A percentile compares a stretch with the other conserved stretches of the same genome.
Conservation (phyloP, 2,329 filamentous ascomycete species). For the Neofusicoccum cordaticola region DNA sequence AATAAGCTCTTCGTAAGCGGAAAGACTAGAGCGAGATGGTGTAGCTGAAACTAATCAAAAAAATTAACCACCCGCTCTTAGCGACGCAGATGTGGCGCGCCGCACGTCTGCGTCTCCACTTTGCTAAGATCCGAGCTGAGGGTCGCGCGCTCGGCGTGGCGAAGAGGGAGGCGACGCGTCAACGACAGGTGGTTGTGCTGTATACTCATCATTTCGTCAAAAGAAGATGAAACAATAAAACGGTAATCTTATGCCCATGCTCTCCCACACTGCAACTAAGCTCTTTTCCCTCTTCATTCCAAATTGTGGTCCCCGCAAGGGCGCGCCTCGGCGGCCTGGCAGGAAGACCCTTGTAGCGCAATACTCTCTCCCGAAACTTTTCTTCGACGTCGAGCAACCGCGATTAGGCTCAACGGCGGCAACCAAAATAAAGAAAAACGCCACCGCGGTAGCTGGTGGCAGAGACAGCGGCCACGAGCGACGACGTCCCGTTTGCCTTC, state of each 20-base stretch:
- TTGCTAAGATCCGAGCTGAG: not conserved
- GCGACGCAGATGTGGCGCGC: not conserved
- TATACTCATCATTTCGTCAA: slow-evolving; percentile 2
- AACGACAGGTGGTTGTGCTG: not conserved
- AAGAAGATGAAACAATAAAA: slow-evolving; percentile 3
- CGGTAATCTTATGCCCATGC: slow-evolving; percentile 1
- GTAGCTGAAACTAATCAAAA: not conserved
- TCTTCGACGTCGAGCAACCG: not conserved
- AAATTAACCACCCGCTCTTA: not conserved
- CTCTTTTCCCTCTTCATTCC: slow-evolving; percentile 4
- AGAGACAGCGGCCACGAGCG: not conserved
- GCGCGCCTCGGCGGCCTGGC: not conserved
- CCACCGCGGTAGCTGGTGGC: not conserved
- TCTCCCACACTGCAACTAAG: not conserved
- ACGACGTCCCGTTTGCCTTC: not conserved
- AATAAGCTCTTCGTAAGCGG: not conserved
- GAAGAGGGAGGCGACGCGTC: not conserved
- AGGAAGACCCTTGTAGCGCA: not conserved
- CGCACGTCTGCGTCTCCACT: not conserved
- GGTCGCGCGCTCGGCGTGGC: not conserved
- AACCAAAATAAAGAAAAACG: not conserved
- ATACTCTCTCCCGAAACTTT: slow-evolving; percentile 6
- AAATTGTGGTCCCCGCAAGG: not conserved
- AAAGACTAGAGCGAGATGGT: not conserved
- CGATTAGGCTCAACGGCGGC: slow-evolving; percentile 10